phyloP scores from a whole-genome alignment of 1,284 basidiomycete species.

The Mycena sp. region DNA sequence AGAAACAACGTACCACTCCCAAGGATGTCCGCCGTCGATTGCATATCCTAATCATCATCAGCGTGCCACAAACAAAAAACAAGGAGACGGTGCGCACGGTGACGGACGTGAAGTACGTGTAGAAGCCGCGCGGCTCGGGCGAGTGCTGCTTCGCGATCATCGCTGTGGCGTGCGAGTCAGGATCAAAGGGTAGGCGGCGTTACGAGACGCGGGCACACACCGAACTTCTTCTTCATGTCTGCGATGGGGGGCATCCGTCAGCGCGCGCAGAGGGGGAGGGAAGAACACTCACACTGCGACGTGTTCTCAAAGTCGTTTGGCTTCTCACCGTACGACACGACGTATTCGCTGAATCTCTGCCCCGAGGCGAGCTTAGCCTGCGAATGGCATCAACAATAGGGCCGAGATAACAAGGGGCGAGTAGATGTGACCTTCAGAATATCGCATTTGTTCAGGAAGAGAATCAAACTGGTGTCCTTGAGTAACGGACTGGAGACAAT shows the following conservation, averaged over 20 bases:
- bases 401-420: no score
- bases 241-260: constrained; percentile 18
- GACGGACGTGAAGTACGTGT: constrained; percentile 76
- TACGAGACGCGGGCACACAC: no score
- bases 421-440: constrained; percentile 48
- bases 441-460: constrained; percentile 77
- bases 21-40: constrained; percentile 60
- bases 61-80: neutral
- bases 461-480: constrained; percentile 65
- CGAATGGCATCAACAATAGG: no score
- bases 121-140: constrained; percentile 62
- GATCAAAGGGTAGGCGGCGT: no score
- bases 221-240: constrained; percentile 58
- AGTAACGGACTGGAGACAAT: constrained; percentile 67
- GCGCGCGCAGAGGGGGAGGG: constrained; percentile 10
- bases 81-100: constrained; percentile 56
- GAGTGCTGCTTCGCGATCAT: constrained; percentile 56
- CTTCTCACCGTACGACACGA: constrained; percentile 68
- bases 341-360: constrained; percentile 60
- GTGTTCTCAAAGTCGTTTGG: constrained; percentile 64
- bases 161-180: constrained; percentile 4
- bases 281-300: constrained; percentile 49
- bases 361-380: constrained; percentile 65
- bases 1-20: constrained; percentile 52
- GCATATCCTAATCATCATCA: constrained; percentile 52